Base-by-base conservation (phyloP, 2,329 filamentous ascomycete species). In the Tolypocladium capitatum region DNA sequence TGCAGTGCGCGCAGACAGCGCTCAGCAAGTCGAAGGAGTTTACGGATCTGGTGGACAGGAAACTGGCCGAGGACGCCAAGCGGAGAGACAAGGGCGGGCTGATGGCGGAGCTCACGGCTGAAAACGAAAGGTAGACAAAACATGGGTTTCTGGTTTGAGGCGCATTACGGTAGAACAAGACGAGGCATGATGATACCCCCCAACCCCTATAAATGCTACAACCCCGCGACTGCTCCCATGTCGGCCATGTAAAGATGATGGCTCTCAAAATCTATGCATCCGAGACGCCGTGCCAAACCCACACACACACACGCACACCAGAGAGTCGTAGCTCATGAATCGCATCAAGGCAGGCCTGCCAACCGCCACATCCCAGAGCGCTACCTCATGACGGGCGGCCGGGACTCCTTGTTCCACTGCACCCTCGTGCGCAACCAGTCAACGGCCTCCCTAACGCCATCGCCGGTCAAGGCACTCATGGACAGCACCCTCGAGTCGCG, bases 361-460 rank as follows among this genome's bases (percentile, higher is more conserved):
- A 14, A 13, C 38, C 21, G 14, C 14, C 38, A 5, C 38, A 16
- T 13, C 38, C 38, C 38, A 18, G 24, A 42, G 16, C n/a, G 31
- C 77, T 73, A 97, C 68, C 89, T 78, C 90, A 96, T 95, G 46
- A 94, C 82, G 2, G 92, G 92, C 52, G 91, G 90, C 51, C 92
- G 76, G 5, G 81, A 83, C 66, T 96, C 91, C 68, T 92, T 95
- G 64, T 97, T 97, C 88, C 92, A 97, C 66, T 87, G 89, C 28
- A 97, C 88, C 51, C 92, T 75, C 55, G 83, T 91, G 61, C 87
- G 81, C 50, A 98, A 73, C 92, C 92, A 98, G 61, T 97, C 92
- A n/a, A 98, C 85, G 1, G 92, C 91, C 70, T 97, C 92, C 59
- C 80, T 81, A 2, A 98, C 92, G 3, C 92, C 92, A 0, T 83